Conservation (phyloP, 2,329 filamentous ascomycete species). For the Paecilomyces dactylethromorphus region DNA sequence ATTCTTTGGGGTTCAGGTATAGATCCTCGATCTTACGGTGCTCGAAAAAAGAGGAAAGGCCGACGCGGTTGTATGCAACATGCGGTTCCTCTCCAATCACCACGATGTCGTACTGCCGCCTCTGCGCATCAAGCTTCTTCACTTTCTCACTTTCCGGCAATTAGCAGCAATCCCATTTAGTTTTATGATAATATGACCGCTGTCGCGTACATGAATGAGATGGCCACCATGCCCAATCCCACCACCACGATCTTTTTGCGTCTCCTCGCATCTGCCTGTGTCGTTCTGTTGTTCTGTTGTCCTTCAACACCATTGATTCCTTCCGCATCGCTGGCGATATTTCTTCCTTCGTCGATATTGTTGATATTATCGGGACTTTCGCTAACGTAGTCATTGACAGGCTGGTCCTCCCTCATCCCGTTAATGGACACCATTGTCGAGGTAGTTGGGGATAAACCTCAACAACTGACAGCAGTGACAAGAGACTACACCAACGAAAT, state of each 20-base stretch:
- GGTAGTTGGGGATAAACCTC: background rate
- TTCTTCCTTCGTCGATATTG: background rate
- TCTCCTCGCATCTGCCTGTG: constrained; percentile 7
- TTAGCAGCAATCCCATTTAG: background rate
- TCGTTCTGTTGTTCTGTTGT: background rate
- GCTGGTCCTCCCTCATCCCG: constrained; percentile 16
- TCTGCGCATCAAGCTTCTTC: constrained; percentile 71
- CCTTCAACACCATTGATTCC: constrained; percentile 3
- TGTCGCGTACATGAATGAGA: constrained; percentile 67
- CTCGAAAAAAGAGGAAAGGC: constrained; percentile 81
- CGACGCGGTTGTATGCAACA: constrained; percentile 85
- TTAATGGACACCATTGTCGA: constrained; percentile 24
- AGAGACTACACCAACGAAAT: background rate
- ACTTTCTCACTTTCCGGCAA: constrained; percentile 65
- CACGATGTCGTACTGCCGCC: constrained; percentile 69
- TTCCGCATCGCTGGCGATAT: background rate
- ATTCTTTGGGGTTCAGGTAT: constrained; percentile 80
- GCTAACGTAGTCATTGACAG: constrained; percentile 14
- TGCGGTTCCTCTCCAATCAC: constrained; percentile 86
- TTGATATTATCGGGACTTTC: constrained; percentile 4
- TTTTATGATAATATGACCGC: background rate
- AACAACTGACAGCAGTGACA: background rate
- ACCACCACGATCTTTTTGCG: constrained; percentile 70
- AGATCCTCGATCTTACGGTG: constrained; percentile 78
- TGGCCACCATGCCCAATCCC: constrained; percentile 85